A percentile compares a stretch with the other conserved stretches of the same genome.
phyloP scores from a whole-genome alignment of 148 eudicot species.

The Cornus controversa region DNA sequence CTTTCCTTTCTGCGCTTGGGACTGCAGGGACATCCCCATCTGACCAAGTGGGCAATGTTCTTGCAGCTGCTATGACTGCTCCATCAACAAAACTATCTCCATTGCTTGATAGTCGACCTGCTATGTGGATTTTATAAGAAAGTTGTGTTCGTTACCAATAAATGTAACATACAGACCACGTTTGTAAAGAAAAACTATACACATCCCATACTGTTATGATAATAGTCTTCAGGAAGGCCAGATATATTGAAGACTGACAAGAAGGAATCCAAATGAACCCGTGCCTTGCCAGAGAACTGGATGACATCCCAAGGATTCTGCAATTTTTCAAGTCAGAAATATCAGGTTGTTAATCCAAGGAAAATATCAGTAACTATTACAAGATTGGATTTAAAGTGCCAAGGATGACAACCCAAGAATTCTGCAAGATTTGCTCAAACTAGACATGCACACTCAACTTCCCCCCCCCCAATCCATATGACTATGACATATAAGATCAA shows the following conservation, averaged over 20 bases:
- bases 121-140: not conserved
- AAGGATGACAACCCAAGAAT: not conserved
- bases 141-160: not conserved
- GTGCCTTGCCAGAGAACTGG: conserved; percentile 68
- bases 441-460: not conserved
- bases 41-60: conserved; percentile 95
- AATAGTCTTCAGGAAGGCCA: conserved; percentile 81
- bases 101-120: conserved; percentile 54
- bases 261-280: conserved; percentile 84
- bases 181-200: conserved; percentile 8
- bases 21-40: conserved; percentile 75
- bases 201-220: conserved; percentile 59
- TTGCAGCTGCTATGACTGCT: conserved; percentile 92
- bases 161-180: not conserved
- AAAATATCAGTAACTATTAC: not conserved
- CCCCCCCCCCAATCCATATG: no score
- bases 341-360: conserved; percentile 4
- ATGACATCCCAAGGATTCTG: conserved; percentile 99
- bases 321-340: conserved; percentile 3
- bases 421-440: not conserved
- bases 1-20: conserved; percentile 86
- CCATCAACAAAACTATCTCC: conserved; percentile 81
- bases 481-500: no score
- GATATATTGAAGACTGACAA: conserved; percentile 94
- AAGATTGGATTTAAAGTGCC: not conserved